phyloP scores from a whole-genome alignment of 805 yeast genomes.

The Citeromyces nyonsensis region DNA sequence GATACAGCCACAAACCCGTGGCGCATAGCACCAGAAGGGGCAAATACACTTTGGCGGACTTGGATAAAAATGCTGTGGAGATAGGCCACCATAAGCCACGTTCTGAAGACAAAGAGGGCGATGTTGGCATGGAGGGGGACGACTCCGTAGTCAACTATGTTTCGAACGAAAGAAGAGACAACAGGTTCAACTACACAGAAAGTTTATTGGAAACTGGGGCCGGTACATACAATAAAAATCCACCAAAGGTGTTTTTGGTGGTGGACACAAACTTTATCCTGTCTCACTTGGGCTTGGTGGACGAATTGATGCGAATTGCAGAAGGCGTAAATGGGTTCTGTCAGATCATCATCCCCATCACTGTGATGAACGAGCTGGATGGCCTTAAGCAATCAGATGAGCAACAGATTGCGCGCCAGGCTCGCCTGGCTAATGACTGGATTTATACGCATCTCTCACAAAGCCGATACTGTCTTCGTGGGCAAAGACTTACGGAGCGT shows the following conservation, averaged over 20 bases:
- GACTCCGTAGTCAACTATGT: constrained; percentile 6
- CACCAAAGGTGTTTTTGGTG: constrained; percentile 23
- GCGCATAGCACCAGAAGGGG: too few relatives aligned
- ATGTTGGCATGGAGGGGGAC: constrained; percentile 6
- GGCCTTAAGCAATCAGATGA: constrained; percentile 41
- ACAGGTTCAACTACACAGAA: background rate
- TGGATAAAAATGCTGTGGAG: background rate
- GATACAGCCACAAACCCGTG: too few relatives aligned
- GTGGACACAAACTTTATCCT: constrained; percentile 77
- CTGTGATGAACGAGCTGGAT: constrained; percentile 69
- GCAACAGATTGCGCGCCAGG: constrained; percentile 25
- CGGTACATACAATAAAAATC: constrained; percentile 1
- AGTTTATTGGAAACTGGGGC: background rate
- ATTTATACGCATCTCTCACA: constrained; percentile 44
- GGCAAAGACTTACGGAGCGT: constrained; percentile 45
- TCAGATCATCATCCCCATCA: constrained; percentile 47
- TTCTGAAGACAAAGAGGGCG: constrained; percentile 2
- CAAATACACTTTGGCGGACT: too few relatives aligned
- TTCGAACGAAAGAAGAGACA: constrained; percentile 1
- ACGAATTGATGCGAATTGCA: constrained; percentile 25
- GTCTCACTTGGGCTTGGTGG: constrained; percentile 46
- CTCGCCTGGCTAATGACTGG: constrained; percentile 72
- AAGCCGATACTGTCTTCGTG: constrained; percentile 32
- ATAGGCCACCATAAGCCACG: background rate
- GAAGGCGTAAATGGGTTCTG: constrained; percentile 3